phyloP scores from a whole-genome alignment of 169 alveolate species.

The Ichthyophthirius multifiliis region DNA sequence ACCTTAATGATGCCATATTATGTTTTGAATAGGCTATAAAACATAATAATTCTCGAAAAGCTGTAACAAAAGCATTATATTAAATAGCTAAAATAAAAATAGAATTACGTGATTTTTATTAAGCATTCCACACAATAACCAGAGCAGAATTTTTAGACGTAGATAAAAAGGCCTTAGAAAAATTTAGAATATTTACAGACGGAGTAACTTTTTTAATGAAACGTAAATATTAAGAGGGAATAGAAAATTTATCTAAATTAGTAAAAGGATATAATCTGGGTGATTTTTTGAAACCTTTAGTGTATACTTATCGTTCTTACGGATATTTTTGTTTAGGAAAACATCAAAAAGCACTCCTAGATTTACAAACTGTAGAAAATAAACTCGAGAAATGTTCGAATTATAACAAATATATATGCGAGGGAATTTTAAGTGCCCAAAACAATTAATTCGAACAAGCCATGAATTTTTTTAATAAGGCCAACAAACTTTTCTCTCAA shows the following conservation, averaged over 20 bases:
- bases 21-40: slow-evolving; percentile 40
- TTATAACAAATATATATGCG: slow-evolving; percentile 30
- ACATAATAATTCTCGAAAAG: slow-evolving; percentile 37
- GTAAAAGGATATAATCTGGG: slow-evolving; percentile 25
- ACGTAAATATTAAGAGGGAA: slow-evolving; percentile 39
- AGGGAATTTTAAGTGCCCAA: slow-evolving; percentile 24
- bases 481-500: slow-evolving; percentile 11
- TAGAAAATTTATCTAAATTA: slow-evolving; percentile 5
- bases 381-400: slow-evolving; percentile 15
- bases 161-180: slow-evolving; percentile 25
- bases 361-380: slow-evolving; percentile 11
- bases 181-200: slow-evolving; percentile 39
- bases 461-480: slow-evolving; percentile 21
- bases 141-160: slow-evolving; percentile 41
- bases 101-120: slow-evolving; percentile 38
- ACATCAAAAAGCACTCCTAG: slow-evolving; percentile 29
- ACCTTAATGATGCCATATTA: slow-evolving; percentile 25
- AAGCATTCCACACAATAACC: slow-evolving; percentile 30
- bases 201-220: slow-evolving; percentile 43
- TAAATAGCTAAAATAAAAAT: slow-evolving; percentile 44
- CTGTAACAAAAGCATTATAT: slow-evolving; percentile 26
- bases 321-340: slow-evolving; percentile 33
- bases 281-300: slow-evolving; percentile 24
- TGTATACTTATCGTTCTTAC: slow-evolving; percentile 29
- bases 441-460: slow-evolving; percentile 36